Evolutionary conservation across 2,329 filamentous ascomycete species (phyloP).

Genomic region (Aspergillus flavus): DNA sequence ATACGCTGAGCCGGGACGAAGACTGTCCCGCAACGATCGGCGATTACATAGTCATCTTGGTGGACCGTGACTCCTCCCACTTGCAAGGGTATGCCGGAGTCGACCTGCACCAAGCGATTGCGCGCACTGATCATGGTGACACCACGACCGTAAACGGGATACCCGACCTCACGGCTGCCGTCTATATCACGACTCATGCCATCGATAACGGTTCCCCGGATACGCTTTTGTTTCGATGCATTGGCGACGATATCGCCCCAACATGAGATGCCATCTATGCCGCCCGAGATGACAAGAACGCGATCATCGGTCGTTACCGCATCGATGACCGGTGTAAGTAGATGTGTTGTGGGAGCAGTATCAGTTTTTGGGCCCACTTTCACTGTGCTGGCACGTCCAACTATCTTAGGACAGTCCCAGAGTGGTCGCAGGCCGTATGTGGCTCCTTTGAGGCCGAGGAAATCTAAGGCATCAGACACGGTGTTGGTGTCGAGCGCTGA

Average conservation of each 20-base stretch:
- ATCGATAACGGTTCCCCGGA: conserved; percentile 37
- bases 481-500: conserved; percentile 27
- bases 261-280: conserved; percentile 23
- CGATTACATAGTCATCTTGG: conserved; percentile 25
- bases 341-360: conserved; percentile 15
- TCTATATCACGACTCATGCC: conserved; percentile 38
- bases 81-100: conserved; percentile 29
- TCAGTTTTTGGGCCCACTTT: conserved; percentile 19
- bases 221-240: conserved; percentile 24
- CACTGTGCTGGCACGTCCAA: conserved; percentile 26
- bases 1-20: conserved; percentile 20
- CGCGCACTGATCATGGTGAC: conserved; percentile 38
- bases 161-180: conserved; percentile 34
- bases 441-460: conserved; percentile 25
- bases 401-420: conserved; percentile 28
- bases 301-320: conserved; percentile 22
- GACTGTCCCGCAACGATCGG: conserved; percentile 23
- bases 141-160: conserved; percentile 38
- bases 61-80: conserved; percentile 19
- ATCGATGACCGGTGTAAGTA: conserved; percentile 22
- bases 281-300: conserved; percentile 26
- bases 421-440: conserved; percentile 24
- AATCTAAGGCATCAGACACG: conserved; percentile 27
- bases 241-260: conserved; percentile 29
- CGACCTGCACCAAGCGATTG: conserved; percentile 35